A percentile compares a stretch with the other conserved stretches of the same genome.
These are phyloP conservation scores for Emmonsia crescens DNA, from an alignment of 2,329 filamentous ascomycete species.

Conservation along the genomic window DNA sequence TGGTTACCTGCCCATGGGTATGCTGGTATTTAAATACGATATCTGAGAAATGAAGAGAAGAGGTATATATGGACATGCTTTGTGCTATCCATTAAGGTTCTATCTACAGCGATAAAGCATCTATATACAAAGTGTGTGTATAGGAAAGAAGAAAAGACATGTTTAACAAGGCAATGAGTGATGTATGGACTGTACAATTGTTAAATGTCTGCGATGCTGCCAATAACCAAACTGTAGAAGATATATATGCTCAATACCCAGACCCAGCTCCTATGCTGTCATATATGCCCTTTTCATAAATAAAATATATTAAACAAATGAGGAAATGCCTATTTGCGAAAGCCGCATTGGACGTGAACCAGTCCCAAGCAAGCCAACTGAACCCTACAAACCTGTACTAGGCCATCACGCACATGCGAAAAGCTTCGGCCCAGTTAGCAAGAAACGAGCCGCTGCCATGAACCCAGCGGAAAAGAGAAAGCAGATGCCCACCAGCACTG, in stretches of 20 bases:
- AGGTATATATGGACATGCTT: neutral
- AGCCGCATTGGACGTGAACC: neutral
- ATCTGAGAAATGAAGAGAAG: neutral
- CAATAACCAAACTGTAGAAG: neutral
- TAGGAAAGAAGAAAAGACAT: neutral
- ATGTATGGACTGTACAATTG: neutral
- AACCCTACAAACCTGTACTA: neutral
- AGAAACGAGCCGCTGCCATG: conserved; percentile 18
- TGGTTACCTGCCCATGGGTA: neutral
- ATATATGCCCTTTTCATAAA: neutral
- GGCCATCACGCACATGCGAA: conserved; percentile 19
- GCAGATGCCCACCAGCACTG: conserved; percentile 10
- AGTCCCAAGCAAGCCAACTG: neutral
- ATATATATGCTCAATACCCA: neutral
- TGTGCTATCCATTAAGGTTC: neutral
- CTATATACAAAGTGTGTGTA: neutral
- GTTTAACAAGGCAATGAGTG: neutral
- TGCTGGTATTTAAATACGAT: neutral
- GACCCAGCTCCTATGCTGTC: neutral
- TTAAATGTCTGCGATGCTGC: neutral
- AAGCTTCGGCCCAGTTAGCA: conserved; percentile 24
- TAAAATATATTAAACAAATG: neutral
- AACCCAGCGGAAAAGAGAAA: conserved; percentile 8
- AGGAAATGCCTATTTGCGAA: neutral
- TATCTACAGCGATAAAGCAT: neutral